A percentile compares a stretch with the other conserved stretches of the same genome.
Conservation (phyloP, 2,329 filamentous ascomycete genomes). For the Apiospora pterosperma region DNA sequence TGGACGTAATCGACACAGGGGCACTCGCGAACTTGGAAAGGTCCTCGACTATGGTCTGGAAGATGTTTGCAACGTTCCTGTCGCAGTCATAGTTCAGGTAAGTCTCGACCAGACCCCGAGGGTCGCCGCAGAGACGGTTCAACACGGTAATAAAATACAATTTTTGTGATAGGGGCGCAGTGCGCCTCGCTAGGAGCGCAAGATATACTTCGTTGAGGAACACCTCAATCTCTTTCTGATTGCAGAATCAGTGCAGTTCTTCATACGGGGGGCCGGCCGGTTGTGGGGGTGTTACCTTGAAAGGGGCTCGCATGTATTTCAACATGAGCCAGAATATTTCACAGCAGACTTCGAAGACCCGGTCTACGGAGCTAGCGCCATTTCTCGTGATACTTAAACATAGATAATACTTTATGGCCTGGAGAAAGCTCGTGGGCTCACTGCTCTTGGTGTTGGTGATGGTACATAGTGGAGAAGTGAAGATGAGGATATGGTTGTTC, state of each 20-base stretch:
- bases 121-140: constrained; percentile 79
- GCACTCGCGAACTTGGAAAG: constrained; percentile 81
- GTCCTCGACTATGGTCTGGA: constrained; percentile 92
- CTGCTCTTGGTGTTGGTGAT: constrained; percentile 89
- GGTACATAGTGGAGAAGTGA: constrained; percentile 86
- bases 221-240: constrained; percentile 90
- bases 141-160: constrained; percentile 86
- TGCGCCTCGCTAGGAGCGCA: constrained; percentile 82
- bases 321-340: constrained; percentile 99
- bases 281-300: constrained; percentile 72
- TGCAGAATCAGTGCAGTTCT: background rate
- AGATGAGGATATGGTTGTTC: constrained; percentile 89
- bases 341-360: constrained; percentile 91
- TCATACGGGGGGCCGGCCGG: background rate
- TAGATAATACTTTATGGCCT: constrained; percentile 95
- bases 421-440: constrained; percentile 84
- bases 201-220: constrained; percentile 98
- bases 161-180: constrained; percentile 86
- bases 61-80: constrained; percentile 92
- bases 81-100: constrained; percentile 99
- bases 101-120: constrained; percentile 84
- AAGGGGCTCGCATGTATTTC: constrained; percentile 85
- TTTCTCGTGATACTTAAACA: constrained; percentile 94
- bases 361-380: constrained; percentile 86
- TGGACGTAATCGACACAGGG: constrained; percentile 68